These are phyloP conservation scores for Saccharomyces pastorianus DNA, from an alignment of 1,139 yeast genomes.

Conservation along the genomic window DNA sequence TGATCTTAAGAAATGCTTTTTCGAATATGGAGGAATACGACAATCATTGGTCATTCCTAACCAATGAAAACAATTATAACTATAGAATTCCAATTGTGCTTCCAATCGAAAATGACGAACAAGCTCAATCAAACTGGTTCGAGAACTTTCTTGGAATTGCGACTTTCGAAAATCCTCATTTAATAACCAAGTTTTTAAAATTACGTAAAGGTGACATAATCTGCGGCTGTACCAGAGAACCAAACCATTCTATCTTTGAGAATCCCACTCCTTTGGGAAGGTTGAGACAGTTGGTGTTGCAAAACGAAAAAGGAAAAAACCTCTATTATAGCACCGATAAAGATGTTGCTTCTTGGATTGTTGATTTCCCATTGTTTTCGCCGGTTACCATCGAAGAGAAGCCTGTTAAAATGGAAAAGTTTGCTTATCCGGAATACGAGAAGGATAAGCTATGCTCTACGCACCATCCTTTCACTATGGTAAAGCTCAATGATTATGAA, in stretches of 20 bases:
- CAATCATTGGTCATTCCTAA: constrained; percentile 35
- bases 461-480: constrained; percentile 97
- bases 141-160: constrained; percentile 32
- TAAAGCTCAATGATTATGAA: constrained; percentile 58
- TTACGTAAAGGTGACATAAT: constrained; percentile 63
- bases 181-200: constrained; percentile 33
- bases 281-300: constrained; percentile 65
- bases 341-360: constrained; percentile 73
- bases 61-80: constrained; percentile 43
- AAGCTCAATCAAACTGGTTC: constrained; percentile 38
- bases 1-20: constrained; percentile 51
- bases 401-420: constrained; percentile 12
- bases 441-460: constrained; percentile 50
- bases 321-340: constrained; percentile 19
- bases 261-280: constrained; percentile 94
- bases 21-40: constrained; percentile 30
- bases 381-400: constrained; percentile 44
- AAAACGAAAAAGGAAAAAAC: constrained; percentile 33
- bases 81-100: constrained; percentile 54
- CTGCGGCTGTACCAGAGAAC: constrained; percentile 65
- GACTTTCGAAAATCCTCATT: constrained; percentile 30
- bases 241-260: constrained; percentile 52
- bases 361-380: constrained; percentile 81
- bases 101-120: constrained; percentile 38
- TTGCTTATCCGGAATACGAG: constrained; percentile 56